These are phyloP conservation scores for Plasmodium yoelii DNA, from an alignment of 169 alveolate species.

Conservation along the genomic window DNA sequence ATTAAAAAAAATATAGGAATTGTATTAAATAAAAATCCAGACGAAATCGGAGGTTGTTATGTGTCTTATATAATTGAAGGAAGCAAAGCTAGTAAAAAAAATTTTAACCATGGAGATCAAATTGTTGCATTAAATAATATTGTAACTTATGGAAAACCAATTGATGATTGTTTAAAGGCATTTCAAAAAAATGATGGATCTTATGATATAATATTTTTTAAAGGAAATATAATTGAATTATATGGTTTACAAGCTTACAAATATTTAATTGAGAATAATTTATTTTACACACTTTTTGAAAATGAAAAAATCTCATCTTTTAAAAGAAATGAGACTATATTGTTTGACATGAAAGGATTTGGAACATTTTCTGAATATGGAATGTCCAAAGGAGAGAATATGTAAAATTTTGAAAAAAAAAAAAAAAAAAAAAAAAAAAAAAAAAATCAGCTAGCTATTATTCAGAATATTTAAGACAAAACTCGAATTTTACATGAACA, in stretches of 20 bases:
- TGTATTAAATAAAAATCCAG: slow-evolving; percentile 69
- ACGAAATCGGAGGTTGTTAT: slow-evolving; percentile 67
- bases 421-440: no score
- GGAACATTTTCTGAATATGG: slow-evolving; percentile 76
- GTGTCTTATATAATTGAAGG: slow-evolving; percentile 72
- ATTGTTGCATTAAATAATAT: slow-evolving; percentile 66
- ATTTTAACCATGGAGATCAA: slow-evolving; percentile 75
- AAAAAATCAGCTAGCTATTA: no score
- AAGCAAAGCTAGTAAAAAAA: slow-evolving; percentile 73
- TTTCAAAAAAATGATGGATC: slow-evolving; percentile 71
- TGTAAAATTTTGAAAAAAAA: no score
- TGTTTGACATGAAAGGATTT: slow-evolving; percentile 70
- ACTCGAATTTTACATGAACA: no score
- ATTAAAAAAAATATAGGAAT: slow-evolving; percentile 70
- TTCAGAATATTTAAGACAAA: no score
- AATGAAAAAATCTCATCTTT: slow-evolving; percentile 62
- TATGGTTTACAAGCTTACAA: slow-evolving; percentile 68
- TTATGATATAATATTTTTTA: slow-evolving; percentile 70
- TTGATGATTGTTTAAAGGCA: slow-evolving; percentile 53
- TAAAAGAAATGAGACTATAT: slow-evolving; percentile 43
- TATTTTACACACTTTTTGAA: slow-evolving; percentile 66
- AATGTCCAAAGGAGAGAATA: slow-evolving; percentile 23
- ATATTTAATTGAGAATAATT: slow-evolving; percentile 34
- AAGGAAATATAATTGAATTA: slow-evolving; percentile 70
- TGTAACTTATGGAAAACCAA: slow-evolving; percentile 71